These are phyloP conservation scores for Cokeromyces recurvatus DNA, from an alignment of 371 early-diverging fungal genomes.

Conservation along the genomic window DNA sequence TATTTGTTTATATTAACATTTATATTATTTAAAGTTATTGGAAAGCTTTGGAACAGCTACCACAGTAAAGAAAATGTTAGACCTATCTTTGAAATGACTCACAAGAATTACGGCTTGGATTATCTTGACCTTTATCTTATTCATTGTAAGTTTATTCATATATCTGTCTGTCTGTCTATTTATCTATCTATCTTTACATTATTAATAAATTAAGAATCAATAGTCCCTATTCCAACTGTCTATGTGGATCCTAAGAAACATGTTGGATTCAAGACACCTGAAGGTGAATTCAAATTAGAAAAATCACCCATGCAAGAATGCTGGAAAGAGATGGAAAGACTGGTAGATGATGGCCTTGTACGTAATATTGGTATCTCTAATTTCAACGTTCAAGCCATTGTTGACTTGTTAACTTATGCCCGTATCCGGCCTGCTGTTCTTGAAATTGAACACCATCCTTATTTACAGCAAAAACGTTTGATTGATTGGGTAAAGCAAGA, in stretches of 20 bases:
- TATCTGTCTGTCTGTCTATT: constrained; percentile 46
- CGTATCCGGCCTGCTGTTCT: constrained; percentile 26
- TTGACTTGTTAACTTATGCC: constrained; percentile 33
- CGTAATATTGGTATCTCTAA: constrained; percentile 63
- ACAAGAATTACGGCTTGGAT: constrained; percentile 44
- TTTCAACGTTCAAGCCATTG: constrained; percentile 34
- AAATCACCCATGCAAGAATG: constrained; percentile 48
- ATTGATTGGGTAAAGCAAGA: constrained; percentile 1
- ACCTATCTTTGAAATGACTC: constrained; percentile 40
- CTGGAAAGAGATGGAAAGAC: constrained; percentile 42
- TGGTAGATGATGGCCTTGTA: constrained; percentile 30
- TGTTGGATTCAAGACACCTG: constrained; percentile 10
- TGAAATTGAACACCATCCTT: constrained; percentile 56
- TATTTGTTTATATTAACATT: neutral
- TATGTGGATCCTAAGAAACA: constrained; percentile 6
- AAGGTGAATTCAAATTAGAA: constrained; percentile 14
- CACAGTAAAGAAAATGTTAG: constrained; percentile 47
- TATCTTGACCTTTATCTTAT: constrained; percentile 66
- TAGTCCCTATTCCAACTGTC: constrained; percentile 15
- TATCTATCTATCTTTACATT: constrained; percentile 56
- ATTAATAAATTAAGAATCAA: constrained; percentile 28
- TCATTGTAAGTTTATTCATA: constrained; percentile 22
- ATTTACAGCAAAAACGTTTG: constrained; percentile 14
- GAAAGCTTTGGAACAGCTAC: constrained; percentile 68
- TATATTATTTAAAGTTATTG: no score